Evolutionary conservation across 2,329 filamentous ascomycete genomes (phyloP), one percentile per base, ranked within the genome.

Genomic region (Ophiostoma tasmaniense): DNA sequence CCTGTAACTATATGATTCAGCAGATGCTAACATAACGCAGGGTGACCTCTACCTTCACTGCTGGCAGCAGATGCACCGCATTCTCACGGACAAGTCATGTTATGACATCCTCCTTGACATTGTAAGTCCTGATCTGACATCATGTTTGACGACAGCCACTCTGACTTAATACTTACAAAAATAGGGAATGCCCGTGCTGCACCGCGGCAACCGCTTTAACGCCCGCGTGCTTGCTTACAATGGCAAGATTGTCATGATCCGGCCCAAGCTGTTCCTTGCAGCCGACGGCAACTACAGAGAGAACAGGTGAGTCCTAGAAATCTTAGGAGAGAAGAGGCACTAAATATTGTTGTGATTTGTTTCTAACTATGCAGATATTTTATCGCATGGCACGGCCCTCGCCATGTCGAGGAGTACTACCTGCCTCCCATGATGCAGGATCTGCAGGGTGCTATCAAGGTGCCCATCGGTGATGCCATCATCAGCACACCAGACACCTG

Each of bases 391-490:
- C 80, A 82, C 67, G 79, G 84, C 4, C 82, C 82, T 1, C 81
- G 83, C 22, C 78, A 86, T 33, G 81, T 86, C 0, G 89, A 92
- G 74, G 80, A 90, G 33, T 91, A 88, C 74, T 84, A 87, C 68
- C 79, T 92, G 0, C 87, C 88, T 17, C 79, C 81, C 37, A 82
- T 84, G 72, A 83, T 90, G 5, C 81, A 83, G 68, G 80, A 85
- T 17, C 78, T 90, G 2, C 78, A 80, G 70, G 78, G 79, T 22
- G 70, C 74, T 1, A 76, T 73, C 35, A 75, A 79, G 69, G 87
- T 90, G 1, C 82, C 85, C 0, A 87, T 93, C 71, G 90, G 90
- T 2, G 90, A 93, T 77, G 87, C 84, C 3, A 82, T 90, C 28
- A 83, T 91, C 67, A 81, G 79, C 45, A 80, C 78, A 3, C 78